Evolutionary conservation across 2,329 filamentous ascomycete species (phyloP).

Genomic region (Botrytis hyacinthi): DNA sequence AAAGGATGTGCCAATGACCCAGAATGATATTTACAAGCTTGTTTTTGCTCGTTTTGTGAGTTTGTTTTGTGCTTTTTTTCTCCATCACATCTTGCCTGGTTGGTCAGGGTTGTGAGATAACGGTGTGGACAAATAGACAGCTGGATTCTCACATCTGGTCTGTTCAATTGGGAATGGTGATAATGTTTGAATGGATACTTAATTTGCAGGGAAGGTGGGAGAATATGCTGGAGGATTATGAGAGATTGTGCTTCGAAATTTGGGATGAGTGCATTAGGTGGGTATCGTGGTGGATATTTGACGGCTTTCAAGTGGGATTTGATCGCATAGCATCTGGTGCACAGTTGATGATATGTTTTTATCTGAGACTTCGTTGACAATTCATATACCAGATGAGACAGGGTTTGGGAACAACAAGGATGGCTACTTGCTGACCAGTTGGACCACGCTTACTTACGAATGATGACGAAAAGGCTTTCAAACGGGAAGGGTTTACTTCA

Average conservation of each 20-base stretch:
- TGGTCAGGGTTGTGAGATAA: background rate
- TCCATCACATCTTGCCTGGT: background rate
- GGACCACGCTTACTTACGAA: conserved; percentile 1
- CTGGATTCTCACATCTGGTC: background rate
- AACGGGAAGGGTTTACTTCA: conserved; percentile 6
- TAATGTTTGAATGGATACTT: background rate
- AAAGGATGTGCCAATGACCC: background rate
- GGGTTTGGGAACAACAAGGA: background rate
- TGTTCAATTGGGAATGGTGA: background rate
- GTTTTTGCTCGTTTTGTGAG: background rate
- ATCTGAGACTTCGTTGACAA: background rate
- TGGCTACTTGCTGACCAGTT: background rate
- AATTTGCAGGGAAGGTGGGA: background rate
- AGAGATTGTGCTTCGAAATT: background rate
- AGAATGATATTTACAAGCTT: background rate
- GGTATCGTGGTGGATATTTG: background rate
- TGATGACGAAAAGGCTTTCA: background rate
- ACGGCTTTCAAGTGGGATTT: background rate
- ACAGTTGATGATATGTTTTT: background rate
- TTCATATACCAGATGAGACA: background rate
- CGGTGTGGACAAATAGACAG: background rate
- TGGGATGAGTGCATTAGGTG: background rate
- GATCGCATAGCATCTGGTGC: background rate
- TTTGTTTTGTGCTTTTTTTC: conserved; percentile 1
- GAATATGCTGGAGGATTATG: background rate